Conservation (phyloP, 129 eudicot species). For the Scalesia atractyloides region DNA sequence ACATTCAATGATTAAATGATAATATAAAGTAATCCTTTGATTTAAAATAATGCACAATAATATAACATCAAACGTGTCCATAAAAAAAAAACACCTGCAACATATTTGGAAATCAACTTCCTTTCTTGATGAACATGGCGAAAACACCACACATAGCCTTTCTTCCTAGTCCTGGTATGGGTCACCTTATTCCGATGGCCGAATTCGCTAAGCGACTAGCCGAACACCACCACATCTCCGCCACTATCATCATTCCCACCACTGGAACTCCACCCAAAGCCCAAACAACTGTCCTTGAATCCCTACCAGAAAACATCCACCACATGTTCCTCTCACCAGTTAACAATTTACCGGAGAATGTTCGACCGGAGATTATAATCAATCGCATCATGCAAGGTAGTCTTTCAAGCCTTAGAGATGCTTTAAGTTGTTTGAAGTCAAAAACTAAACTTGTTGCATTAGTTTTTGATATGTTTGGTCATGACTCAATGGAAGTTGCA, state of each 20-base stretch:
- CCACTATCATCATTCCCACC: slow-evolving; percentile 48
- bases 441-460: slow-evolving; percentile 30
- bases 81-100: neutral
- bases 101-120: neutral
- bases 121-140: slow-evolving; percentile 30
- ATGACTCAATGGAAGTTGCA: slow-evolving; percentile 40
- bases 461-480: slow-evolving; percentile 51
- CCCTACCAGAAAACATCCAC: slow-evolving; percentile 33
- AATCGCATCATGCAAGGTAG: slow-evolving; percentile 29
- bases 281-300: slow-evolving; percentile 34
- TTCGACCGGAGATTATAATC: slow-evolving; percentile 30
- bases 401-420: slow-evolving; percentile 33
- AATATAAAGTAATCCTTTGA: neutral
- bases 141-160: slow-evolving; percentile 39
- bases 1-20: too few relatives aligned
- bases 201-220: slow-evolving; percentile 44
- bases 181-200: slow-evolving; percentile 50
- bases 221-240: slow-evolving; percentile 34
- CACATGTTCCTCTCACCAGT: slow-evolving; percentile 41
- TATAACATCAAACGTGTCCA: slow-evolving; percentile 2
- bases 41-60: slow-evolving; percentile 6
- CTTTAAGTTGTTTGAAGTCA: slow-evolving; percentile 28
- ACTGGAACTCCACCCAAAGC: slow-evolving; percentile 42
- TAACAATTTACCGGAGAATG: slow-evolving; percentile 13
- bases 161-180: slow-evolving; percentile 56